Conservation (phyloP, 805 yeast species). For the Cyberlindnera americana region DNA sequence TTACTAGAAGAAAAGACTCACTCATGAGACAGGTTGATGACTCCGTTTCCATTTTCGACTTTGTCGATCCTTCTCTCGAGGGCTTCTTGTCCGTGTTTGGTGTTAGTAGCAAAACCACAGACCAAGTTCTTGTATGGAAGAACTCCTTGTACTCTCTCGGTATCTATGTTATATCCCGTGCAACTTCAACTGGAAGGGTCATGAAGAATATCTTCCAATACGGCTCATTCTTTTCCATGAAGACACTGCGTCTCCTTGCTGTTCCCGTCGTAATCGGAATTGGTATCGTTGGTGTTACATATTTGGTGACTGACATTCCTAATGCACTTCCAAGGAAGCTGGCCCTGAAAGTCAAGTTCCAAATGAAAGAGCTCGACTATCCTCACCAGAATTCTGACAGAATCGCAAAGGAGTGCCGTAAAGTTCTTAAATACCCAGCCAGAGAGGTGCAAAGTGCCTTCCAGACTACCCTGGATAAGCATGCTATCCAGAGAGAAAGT, state of each 20-base stretch:
- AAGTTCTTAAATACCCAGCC: conserved; percentile 76
- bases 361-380: conserved; percentile 67
- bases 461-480: conserved; percentile 62
- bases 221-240: conserved; percentile 36
- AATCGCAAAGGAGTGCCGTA: conserved; percentile 75
- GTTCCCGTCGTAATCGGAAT: conserved; percentile 51
- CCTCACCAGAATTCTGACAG: conserved; percentile 75
- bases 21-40: conserved; percentile 55
- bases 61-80: conserved; percentile 72
- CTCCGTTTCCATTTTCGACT: conserved; percentile 64
- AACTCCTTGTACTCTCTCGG: conserved; percentile 30
- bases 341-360: conserved; percentile 63
- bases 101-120: conserved; percentile 27
- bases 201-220: conserved; percentile 33
- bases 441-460: conserved; percentile 73
- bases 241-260: conserved; percentile 42
- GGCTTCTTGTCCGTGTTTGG: conserved; percentile 41
- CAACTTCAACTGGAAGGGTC: conserved; percentile 36
- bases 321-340: conserved; percentile 83
- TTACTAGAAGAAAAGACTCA: conserved; percentile 65
- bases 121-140: conserved; percentile 27
- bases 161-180: conserved; percentile 28
- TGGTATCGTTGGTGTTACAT: conserved; percentile 52
- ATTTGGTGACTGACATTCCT: conserved; percentile 77
- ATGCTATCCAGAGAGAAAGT: conserved; percentile 53